Base-by-base conservation (phyloP, 2,329 filamentous ascomycete species). In the Alternaria conjuncta region DNA sequence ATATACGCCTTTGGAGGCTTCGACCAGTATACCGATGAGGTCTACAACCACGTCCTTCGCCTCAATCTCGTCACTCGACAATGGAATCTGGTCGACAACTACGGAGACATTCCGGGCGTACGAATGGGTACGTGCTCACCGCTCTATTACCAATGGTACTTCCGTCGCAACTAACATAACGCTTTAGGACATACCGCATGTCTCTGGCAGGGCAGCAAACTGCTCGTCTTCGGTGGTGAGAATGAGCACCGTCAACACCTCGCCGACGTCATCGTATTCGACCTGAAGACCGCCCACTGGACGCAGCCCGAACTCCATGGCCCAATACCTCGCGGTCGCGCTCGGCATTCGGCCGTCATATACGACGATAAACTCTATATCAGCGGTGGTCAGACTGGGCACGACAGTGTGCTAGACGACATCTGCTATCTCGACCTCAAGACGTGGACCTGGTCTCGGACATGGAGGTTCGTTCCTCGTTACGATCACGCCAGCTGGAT, bases 1-100 rank as follows among this genome's bases (percentile, higher is more conserved):
- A 98, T 99, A 73, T 98, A 96, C 81, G 96, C 95, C 11, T 99
- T 99, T 84, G 96, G 96, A 46, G 96, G 96, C 18, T 99, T 99
- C 76, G 96, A 99, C 78, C 95, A 98, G 81, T 98, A 97, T 78
- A 99, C 96, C 0, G 96, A 99, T 79, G 96, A 99, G 84, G 90
- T 99, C 18, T 99, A 99, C 82, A 99, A 99, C 77, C 96, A 99
- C 82, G 96, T 99, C 45, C 85, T 99, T 67, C 90, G 89, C 73
- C 84, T 99, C 55, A 94, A 99, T 79, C 86, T 99, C 67, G 86
- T 91, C 65, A 94, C 91, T 66, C 90, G 96, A 71, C 93, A 96
- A 79, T 99, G 96, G 96, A 96, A 89, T 70, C 84, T 99, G 55
- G 95, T 99, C 20, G 96, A 98, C 82, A 99, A 99, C 81, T 99